Evolutionary conservation across 345 rosid genomes (phyloP), one percentile per base, ranked within the genome.

Genomic region (Citrus trifoliata): DNA sequence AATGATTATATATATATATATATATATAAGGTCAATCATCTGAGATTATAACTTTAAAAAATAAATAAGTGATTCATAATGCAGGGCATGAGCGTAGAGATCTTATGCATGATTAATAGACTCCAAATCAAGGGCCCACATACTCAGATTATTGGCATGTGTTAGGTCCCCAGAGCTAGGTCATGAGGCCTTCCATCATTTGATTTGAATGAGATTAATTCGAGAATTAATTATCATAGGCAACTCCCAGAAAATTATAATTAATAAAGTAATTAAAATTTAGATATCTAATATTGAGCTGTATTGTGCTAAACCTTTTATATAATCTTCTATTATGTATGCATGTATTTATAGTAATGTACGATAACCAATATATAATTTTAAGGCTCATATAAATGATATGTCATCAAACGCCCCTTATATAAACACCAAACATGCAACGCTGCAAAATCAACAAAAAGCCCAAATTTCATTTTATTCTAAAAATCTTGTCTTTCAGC

Each of bases 341-440:
- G 51, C 3, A 46, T 46, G 51, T 13, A 46, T 46, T 46, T 46
- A 46, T 46, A 46, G 13, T 46, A 46, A 46, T 13, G 16, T 13
- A 13, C 18, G 51, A 46, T 46, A 13, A 13, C 5, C 16, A 3
- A 46, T 46, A 46, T 46, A 46, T 3, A 12, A 46, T 13, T 10
- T 46, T 46, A 46, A 46, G 51, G 51, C 51, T 3, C 13, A 12
- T 13, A 13, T 46, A 12, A 0, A 13, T 46, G 1, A 46, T 46
- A 46, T 46, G 51, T 18, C 18, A 12, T 46, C 51, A 46, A 12
- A 13, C 18, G 51, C 58, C 68, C 79, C 80, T 71, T 87, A 85
- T 85, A 76, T 87, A 85, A 80, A 72, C 70, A 22, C 40, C 68
- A n/a, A 74, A 8, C 83, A 78, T 66, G 84, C 83, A 84, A 76